Percentiles rank a stretch among this genome's conserved stretches.
Conservation (phyloP, 179 eudicot genomes). For the Dionaea muscipula region DNA sequence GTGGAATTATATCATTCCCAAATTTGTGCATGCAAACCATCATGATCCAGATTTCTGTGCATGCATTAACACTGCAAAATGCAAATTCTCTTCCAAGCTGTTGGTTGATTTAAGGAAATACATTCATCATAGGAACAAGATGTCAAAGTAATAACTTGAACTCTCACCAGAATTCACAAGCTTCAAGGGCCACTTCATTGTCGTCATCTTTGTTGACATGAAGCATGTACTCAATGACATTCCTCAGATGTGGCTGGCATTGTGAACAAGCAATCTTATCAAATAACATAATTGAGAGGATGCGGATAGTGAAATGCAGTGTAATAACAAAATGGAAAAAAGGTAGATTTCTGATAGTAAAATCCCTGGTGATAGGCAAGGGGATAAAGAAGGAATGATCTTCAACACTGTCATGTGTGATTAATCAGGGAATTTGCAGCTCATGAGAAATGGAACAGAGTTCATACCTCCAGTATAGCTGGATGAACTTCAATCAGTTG, state of each 20-base stretch:
- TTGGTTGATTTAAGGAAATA: background rate
- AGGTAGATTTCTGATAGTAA: background rate
- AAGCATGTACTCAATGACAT: conserved; percentile 75
- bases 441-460: background rate
- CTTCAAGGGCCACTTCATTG: conserved; percentile 97
- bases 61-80: too few relatives aligned
- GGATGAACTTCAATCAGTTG: conserved; percentile 91
- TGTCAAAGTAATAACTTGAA: background rate
- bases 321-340: background rate
- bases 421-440: too few relatives aligned
- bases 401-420: background rate
- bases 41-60: too few relatives aligned
- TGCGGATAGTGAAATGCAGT: background rate
- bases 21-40: too few relatives aligned
- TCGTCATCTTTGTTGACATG: conserved; percentile 83
- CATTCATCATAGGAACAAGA: background rate
- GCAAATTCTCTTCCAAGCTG: background rate
- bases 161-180: conserved; percentile 88
- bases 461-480: conserved; percentile 60
- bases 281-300: background rate
- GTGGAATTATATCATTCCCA: too few relatives aligned
- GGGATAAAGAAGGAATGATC: background rate
- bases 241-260: conserved; percentile 77
- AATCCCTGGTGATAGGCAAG: background rate
- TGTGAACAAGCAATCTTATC: conserved; percentile 2